Base-by-base conservation (phyloP, 2,329 filamentous ascomycete genomes). In the Xylariaceae sp. region DNA sequence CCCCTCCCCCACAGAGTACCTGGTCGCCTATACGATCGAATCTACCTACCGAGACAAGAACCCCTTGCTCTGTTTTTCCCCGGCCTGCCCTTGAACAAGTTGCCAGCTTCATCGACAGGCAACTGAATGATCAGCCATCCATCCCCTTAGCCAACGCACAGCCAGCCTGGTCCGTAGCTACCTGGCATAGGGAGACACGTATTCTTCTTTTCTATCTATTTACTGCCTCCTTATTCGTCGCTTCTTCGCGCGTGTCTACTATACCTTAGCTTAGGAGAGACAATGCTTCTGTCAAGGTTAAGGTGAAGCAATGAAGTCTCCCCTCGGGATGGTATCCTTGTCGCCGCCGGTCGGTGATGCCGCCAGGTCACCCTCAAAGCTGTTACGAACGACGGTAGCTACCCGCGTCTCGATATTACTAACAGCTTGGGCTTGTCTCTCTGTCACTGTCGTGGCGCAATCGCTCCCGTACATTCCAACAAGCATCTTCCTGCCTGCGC, bases 391-490 rank as follows among this genome's bases (percentile, higher is more conserved):
- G 33, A 48, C 62, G 34, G 58, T 68, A 64, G 65, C 65, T 56
- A 58, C 59, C 61, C 67, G 66, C 24, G 39, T 51, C 57, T 61
- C 58, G 16, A 52, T 62, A 50, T 55, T 66, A 46, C 44, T 69
- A 54, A 47, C 57, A 26, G 40, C 57, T 41, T 64, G 49, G 46
- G 40, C 51, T 24, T 65, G 48, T 23, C 57, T 65, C 39, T 29
- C 60, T 16, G 55, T 54, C 19, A 31, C 66, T 33, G 61, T 69
- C 33, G 67, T 73, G 6, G 77, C 80, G 48, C 77, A 80, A 66
- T 73, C 72, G 45, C 81, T 92, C 49, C 92, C 91, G 23, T 96
- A 96, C 77, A 87, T 87, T 53, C 89, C 91, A 2, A 92, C 92
- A 0, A 86, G 84, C 26, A 82, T 96, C 49, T 82, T 94, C 56